A percentile compares a stretch with the other conserved stretches of the same genome.
phyloP scores from a whole-genome alignment of 495 filamentous ascomycete genomes.

The Thermothielavioides terrestris region DNA sequence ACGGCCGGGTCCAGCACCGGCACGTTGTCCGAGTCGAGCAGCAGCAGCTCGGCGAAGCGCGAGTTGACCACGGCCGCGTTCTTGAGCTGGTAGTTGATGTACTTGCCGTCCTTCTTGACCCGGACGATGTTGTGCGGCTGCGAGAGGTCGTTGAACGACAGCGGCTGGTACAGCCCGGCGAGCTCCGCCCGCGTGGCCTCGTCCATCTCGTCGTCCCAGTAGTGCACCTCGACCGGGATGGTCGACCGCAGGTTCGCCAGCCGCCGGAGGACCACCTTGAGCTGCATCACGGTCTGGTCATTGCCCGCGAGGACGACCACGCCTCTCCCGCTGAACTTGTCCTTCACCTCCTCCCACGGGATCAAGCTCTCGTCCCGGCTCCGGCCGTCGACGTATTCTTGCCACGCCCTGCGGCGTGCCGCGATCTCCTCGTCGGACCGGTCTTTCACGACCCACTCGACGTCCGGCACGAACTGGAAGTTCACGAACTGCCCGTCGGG shows the following conservation, averaged over 20 bases:
- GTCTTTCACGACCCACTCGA: constrained; percentile 12
- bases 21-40: constrained; percentile 9
- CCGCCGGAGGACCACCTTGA: constrained; percentile 18
- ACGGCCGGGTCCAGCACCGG: constrained; percentile 19
- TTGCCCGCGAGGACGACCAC: constrained; percentile 24
- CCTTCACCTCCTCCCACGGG: constrained; percentile 11
- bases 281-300: constrained; percentile 13
- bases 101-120: constrained; percentile 11
- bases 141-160: constrained; percentile 25
- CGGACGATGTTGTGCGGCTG: constrained; percentile 18
- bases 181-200: constrained; percentile 3
- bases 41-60: constrained; percentile 3
- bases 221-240: constrained; percentile 23
- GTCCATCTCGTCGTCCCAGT: constrained; percentile 23
- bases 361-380: too few relatives aligned
- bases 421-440: constrained; percentile 15
- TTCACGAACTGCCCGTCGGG: constrained; percentile 9
- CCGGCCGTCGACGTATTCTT: constrained; percentile 12
- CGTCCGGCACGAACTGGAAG: constrained; percentile 15
- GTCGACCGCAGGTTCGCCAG: constrained; percentile 12
- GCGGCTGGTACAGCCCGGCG: constrained; percentile 6
- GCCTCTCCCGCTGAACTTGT: constrained; percentile 19
- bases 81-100: constrained; percentile 23
- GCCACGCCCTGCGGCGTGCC: constrained; percentile 14
- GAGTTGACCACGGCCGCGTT: constrained; percentile 3